Conservation (phyloP, 2,329 filamentous ascomycete genomes). For the Lecanicillium sp. region DNA sequence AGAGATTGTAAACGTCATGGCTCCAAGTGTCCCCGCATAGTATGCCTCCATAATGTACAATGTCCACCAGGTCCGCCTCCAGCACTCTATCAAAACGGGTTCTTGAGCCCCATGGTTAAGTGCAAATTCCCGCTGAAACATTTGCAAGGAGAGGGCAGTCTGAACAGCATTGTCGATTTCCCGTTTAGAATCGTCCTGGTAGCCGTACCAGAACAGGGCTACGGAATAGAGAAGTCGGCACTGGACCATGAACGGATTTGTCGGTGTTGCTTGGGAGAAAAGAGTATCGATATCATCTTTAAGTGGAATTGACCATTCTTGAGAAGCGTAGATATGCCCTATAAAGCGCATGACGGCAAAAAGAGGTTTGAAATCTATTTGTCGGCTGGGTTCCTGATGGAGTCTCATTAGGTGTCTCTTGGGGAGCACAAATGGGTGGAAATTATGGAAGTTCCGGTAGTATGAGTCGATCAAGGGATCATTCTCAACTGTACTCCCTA, state of each 20-base stretch:
- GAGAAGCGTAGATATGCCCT: constrained; percentile 21
- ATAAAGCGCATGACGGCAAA: constrained; percentile 23
- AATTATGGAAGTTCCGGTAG: constrained; percentile 26
- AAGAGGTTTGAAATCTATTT: constrained; percentile 13
- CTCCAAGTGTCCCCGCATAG: constrained; percentile 23
- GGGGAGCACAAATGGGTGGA: constrained; percentile 22
- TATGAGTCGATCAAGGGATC: constrained; percentile 25
- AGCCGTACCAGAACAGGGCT: constrained; percentile 24
- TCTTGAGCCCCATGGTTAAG: constrained; percentile 36
- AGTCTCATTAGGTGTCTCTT: constrained; percentile 11
- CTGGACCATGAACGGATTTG: constrained; percentile 25
- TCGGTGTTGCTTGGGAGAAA: constrained; percentile 2
- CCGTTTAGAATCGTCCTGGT: constrained; percentile 15
- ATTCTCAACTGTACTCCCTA: background rate
- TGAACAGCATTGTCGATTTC: constrained; percentile 42
- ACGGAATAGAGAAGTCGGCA: constrained; percentile 27
- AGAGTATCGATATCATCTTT: constrained; percentile 5
- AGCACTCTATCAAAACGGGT: constrained; percentile 43
- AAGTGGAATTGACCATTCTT: constrained; percentile 7
- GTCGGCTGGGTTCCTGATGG: constrained; percentile 1
- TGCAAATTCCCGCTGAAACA: constrained; percentile 50
- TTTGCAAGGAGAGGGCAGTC: constrained; percentile 50
- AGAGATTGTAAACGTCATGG: constrained; percentile 18
- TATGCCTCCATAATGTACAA: constrained; percentile 52
- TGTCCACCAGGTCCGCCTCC: constrained; percentile 64